These are phyloP conservation scores for Boletus sp. DNA, from an alignment of 768 basidiomycete genomes.

Conservation along the genomic window DNA sequence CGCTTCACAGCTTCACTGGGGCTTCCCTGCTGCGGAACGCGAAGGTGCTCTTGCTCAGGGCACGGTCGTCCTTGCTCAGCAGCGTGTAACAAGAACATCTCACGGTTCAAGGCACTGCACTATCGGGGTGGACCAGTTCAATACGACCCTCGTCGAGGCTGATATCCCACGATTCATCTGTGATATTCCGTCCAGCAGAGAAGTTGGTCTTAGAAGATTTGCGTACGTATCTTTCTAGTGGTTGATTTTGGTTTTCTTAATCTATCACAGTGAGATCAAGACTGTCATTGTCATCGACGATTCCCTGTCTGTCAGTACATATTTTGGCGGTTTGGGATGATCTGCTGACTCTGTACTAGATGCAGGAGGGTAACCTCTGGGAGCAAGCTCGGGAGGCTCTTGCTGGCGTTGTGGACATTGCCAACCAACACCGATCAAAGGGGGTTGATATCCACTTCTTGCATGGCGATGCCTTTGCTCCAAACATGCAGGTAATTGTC, in stretches of 20 bases:
- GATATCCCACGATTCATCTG: constrained; percentile 27
- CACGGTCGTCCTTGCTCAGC: constrained; percentile 31
- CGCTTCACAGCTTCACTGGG: constrained; percentile 33
- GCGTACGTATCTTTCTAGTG: constrained; percentile 21
- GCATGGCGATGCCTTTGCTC: constrained; percentile 32
- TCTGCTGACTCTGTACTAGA: constrained; percentile 23
- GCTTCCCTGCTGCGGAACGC: constrained; percentile 15
- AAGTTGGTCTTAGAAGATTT: constrained; percentile 19
- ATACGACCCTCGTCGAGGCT: constrained; percentile 25
- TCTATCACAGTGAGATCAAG: constrained; percentile 34
- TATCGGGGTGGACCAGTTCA: constrained; percentile 19
- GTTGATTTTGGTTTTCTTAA: background rate
- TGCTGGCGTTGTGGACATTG: constrained; percentile 37
- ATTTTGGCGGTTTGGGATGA: background rate
- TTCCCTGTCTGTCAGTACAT: constrained; percentile 34
- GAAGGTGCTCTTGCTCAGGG: constrained; percentile 21
- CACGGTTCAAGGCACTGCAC: background rate
- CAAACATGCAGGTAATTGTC: constrained; percentile 23
- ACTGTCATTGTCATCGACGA: constrained; percentile 42
- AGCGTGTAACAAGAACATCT: background rate
- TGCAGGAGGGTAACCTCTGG: constrained; percentile 41
- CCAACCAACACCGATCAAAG: constrained; percentile 34
- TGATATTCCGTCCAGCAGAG: constrained; percentile 13
- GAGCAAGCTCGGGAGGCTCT: constrained; percentile 39
- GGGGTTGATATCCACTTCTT: constrained; percentile 44